Conservation (phyloP, 148 eudicot genomes). For the Suaeda aralocaspica region DNA sequence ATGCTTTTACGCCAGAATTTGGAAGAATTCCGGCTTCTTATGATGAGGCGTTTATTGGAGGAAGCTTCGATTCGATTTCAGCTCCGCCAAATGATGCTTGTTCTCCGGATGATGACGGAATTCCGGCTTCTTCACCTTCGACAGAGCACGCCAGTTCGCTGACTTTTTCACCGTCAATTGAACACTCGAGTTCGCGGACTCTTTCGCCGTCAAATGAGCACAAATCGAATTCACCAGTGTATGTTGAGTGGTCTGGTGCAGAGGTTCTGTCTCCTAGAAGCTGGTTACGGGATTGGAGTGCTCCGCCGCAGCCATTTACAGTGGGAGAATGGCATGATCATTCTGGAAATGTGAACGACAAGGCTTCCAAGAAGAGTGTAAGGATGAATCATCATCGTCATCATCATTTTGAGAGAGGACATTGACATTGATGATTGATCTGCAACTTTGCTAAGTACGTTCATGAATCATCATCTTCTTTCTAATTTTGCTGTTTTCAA, state of each 20-base stretch:
- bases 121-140: slow-evolving; percentile 8
- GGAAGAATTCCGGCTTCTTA: slow-evolving; percentile 10
- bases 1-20: neutral
- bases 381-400: slow-evolving; percentile 25
- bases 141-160: neutral
- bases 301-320: neutral
- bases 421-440: neutral
- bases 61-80: slow-evolving; percentile 16
- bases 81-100: slow-evolving; percentile 14
- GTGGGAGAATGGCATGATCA: neutral
- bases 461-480: neutral
- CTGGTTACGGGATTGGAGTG: slow-evolving; percentile 13
- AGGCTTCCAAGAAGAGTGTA: slow-evolving; percentile 38
- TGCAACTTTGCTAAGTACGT: neutral
- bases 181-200: neutral
- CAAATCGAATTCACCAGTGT: no score
- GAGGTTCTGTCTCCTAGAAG: slow-evolving; percentile 21
- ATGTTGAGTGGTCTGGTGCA: neutral
- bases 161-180: neutral
- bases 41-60: slow-evolving; percentile 1
- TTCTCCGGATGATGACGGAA: neutral
- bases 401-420: neutral
- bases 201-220: no score
- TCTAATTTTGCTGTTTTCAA: neutral
- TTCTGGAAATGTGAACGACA: slow-evolving; percentile 21